phyloP scores from a whole-genome alignment of 805 yeast genomes.

The Monosporozyma servazzii region DNA sequence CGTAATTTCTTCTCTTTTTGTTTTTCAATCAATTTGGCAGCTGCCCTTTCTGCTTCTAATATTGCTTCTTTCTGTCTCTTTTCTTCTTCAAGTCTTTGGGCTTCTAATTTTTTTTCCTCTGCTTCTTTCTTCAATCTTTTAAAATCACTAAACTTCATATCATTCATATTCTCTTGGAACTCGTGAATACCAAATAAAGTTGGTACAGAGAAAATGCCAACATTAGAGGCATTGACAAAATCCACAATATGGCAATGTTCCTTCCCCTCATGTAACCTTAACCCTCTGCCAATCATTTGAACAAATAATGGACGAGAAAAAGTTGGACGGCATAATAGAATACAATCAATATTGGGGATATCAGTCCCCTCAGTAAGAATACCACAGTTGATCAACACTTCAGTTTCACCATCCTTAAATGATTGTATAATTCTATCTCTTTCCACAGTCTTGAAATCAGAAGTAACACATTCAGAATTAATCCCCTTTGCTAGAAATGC shows the following conservation, averaged over 20 bases:
- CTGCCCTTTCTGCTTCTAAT: conserved; percentile 7
- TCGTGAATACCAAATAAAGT: conserved; percentile 34
- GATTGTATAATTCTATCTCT: conserved; percentile 45
- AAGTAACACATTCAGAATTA: conserved; percentile 62
- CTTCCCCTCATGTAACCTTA: conserved; percentile 56
- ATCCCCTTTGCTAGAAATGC: conserved; percentile 52
- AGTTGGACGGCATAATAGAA: conserved; percentile 75
- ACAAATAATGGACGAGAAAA: conserved; percentile 57
- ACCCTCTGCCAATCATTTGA: conserved; percentile 90
- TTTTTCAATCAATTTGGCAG: not conserved
- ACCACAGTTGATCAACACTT: conserved; percentile 78
- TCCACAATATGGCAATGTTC: conserved; percentile 65
- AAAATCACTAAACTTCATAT: conserved; percentile 29
- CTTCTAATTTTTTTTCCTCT: conserved; percentile 7
- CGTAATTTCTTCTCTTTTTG: not conserved
- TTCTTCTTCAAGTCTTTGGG: conserved; percentile 6
- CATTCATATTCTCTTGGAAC: conserved; percentile 20
- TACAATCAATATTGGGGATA: conserved; percentile 77
- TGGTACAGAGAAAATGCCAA: conserved; percentile 49
- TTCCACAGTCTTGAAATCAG: conserved; percentile 45
- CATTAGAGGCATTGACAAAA: conserved; percentile 53
- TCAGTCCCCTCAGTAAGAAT: conserved; percentile 94
- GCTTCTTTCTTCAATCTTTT: conserved; percentile 11
- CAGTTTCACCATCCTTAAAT: conserved; percentile 53
- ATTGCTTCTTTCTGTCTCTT: conserved; percentile 8